Conservation (phyloP, 495 filamentous ascomycete genomes). For the Bacidia gigantensis region DNA sequence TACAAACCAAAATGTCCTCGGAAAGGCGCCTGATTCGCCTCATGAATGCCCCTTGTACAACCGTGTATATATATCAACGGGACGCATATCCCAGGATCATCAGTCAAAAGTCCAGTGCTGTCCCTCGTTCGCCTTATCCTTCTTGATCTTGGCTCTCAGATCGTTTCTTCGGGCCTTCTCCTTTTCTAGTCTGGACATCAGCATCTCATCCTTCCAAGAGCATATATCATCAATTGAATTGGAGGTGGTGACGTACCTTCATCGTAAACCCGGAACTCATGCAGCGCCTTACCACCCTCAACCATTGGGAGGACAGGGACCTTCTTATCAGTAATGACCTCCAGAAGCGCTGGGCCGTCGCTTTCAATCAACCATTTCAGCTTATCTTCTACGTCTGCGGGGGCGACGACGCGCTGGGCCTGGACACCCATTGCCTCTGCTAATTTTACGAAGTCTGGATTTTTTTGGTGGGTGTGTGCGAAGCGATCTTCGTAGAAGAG, state of each 20-base stretch:
- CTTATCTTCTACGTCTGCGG: constrained; percentile 59
- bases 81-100: too few species aligned
- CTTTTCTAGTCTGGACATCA: constrained; percentile 8
- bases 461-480: constrained; percentile 71
- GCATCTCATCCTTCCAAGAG: too few species aligned
- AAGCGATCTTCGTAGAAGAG: constrained; percentile 89
- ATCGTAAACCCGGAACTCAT: constrained; percentile 91
- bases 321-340: constrained; percentile 29
- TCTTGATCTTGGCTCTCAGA: constrained; percentile 8
- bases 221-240: neutral
- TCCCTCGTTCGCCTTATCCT: constrained; percentile 1
- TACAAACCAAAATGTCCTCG: too few species aligned
- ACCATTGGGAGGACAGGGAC: constrained; percentile 94
- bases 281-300: constrained; percentile 67
- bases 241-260: constrained; percentile 35
- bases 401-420: constrained; percentile 46
- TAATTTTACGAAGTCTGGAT: constrained; percentile 55
- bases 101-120: constrained; percentile 4
- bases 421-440: constrained; percentile 73
- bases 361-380: constrained; percentile 80
- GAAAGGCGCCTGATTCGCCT: too few species aligned
- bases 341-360: constrained; percentile 60
- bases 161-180: constrained; percentile 12
- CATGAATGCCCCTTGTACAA: too few species aligned
- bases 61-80: too few species aligned